Evolutionary conservation across 2,329 filamentous ascomycete genomes (phyloP), one percentile per base, ranked within the genome.

Genomic region (Fusarium sp.): DNA sequence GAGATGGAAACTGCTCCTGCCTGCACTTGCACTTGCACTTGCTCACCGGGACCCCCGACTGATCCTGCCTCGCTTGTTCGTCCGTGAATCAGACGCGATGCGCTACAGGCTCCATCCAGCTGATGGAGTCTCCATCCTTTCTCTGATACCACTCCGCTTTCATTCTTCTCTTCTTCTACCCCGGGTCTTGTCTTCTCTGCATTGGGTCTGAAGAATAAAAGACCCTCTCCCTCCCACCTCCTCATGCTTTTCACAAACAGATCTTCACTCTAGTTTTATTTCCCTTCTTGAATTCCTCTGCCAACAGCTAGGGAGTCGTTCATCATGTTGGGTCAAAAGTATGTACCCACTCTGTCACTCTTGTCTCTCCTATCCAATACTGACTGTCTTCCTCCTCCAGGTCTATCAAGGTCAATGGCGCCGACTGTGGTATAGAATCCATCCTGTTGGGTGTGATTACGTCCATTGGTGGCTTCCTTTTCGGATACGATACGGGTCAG

Each of bases 401-500:
- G 63, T 82, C 81, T 38, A 76, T 83, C 73, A 80, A 77, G 59
- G 63, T 83, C 76, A 83, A 82, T 73, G 82, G 82, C 66, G 81
- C 81, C 75, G 77, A 82, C 50, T 83, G 81, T 55, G 81, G 82
- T 49, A 58, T 76, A 25, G 81, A 83, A 66, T 70, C 82, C 25
- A 68, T 84, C 63, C 54, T 84, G 29, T 72, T 89, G 29, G 86
- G 86, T 46, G 78, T 84, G 34, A 81, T 85, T 44, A 88, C 87
- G 45, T 87, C 85, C 46, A 84, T 90, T 43, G 88, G 88, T 65
- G 88, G 87, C 50, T 88, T 89, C 77, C 83, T 90, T 66, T 90
- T 89, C 76, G 89, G 88, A 50, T 90, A 89, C 71, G 88, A 90
- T 70, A 90, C 87, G 12, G 88, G 87, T 69, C 86, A 89, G 73